phyloP scores from a whole-genome alignment of 352 stramenopile genomes.

The Globisporangium nagaii region DNA sequence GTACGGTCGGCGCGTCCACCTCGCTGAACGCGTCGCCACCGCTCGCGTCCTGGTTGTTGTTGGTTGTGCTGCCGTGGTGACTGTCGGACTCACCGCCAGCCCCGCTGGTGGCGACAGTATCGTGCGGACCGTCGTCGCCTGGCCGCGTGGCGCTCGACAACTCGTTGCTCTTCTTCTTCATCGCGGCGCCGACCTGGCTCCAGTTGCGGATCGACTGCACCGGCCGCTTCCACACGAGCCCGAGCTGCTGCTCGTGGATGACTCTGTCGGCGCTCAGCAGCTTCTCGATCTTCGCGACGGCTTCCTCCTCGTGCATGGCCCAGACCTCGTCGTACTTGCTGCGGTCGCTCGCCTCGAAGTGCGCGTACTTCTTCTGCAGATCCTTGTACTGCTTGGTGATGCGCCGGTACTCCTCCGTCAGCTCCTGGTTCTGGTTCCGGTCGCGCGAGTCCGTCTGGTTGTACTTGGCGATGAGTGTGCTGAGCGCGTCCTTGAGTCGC shows the following conservation, averaged over 20 bases:
- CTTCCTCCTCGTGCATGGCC: constrained; percentile 90
- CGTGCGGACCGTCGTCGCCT: constrained; percentile 1
- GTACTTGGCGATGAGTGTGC: constrained; percentile 87
- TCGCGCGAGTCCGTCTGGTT: constrained; percentile 88
- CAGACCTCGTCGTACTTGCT: constrained; percentile 88
- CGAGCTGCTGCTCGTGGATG: constrained; percentile 90
- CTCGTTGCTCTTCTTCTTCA: constrained; percentile 25
- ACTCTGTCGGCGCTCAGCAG: constrained; percentile 86
- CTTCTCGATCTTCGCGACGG: constrained; percentile 76
- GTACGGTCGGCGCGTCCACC: constrained; percentile 30
- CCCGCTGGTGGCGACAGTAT: neutral
- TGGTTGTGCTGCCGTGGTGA: neutral
- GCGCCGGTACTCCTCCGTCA: constrained; percentile 91
- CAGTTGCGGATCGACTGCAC: constrained; percentile 44
- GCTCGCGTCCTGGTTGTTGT: constrained; percentile 9
- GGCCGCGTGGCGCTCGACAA: neutral
- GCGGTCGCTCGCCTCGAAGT: constrained; percentile 90
- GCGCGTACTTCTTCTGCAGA: constrained; percentile 91
- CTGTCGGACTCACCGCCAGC: neutral
- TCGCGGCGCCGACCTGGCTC: constrained; percentile 26
- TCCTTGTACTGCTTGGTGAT: constrained; percentile 96
- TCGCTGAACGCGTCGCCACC: constrained; percentile 43
- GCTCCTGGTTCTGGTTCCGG: constrained; percentile 86
- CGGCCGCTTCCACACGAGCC: constrained; percentile 68
- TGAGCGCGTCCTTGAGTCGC: constrained; percentile 90